A percentile compares a stretch with the other conserved stretches of the same genome.
phyloP scores from a whole-genome alignment of 192 early-diverging fungal genomes.

The Entrophospora sp. region DNA sequence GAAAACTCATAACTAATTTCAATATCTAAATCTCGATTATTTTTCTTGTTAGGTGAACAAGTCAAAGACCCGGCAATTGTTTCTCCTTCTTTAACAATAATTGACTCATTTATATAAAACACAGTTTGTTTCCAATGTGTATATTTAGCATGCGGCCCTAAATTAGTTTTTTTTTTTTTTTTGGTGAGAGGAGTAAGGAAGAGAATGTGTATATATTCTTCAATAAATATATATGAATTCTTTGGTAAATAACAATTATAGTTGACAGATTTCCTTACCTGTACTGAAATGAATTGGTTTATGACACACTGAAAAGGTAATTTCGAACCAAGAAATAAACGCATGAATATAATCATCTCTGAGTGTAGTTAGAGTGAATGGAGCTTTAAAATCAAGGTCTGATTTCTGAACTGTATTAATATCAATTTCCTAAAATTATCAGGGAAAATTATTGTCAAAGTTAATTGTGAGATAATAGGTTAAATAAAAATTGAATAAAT shows the following conservation, averaged over 20 bases:
- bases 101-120: conserved; percentile 62
- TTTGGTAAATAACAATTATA: background rate
- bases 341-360: conserved; percentile 62
- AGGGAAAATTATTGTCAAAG: background rate
- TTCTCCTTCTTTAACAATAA: conserved; percentile 81
- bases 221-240: background rate
- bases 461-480: background rate
- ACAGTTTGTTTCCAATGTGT: conserved; percentile 99
- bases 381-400: conserved; percentile 63
- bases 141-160: conserved; percentile 61
- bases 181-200: too few species aligned
- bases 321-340: conserved; percentile 91
- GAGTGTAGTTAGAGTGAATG: conserved; percentile 57
- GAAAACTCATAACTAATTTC: conserved; percentile 45
- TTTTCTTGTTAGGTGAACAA: conserved; percentile 63
- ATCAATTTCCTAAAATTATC: conserved; percentile 43
- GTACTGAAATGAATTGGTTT: conserved; percentile 43
- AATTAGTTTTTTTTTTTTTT: too few species aligned
- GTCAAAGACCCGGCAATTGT: conserved; percentile 44
- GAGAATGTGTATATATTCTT: too few species aligned
- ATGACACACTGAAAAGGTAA: conserved; percentile 62
- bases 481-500: background rate
- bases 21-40: conserved; percentile 94
- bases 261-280: too few species aligned
- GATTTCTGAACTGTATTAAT: conserved; percentile 57